Percentiles rank a stretch among this genome's conserved stretches.
phyloP scores from a whole-genome alignment of 1,284 basidiomycete species.

The Microbotryum silenes-acaulis region DNA sequence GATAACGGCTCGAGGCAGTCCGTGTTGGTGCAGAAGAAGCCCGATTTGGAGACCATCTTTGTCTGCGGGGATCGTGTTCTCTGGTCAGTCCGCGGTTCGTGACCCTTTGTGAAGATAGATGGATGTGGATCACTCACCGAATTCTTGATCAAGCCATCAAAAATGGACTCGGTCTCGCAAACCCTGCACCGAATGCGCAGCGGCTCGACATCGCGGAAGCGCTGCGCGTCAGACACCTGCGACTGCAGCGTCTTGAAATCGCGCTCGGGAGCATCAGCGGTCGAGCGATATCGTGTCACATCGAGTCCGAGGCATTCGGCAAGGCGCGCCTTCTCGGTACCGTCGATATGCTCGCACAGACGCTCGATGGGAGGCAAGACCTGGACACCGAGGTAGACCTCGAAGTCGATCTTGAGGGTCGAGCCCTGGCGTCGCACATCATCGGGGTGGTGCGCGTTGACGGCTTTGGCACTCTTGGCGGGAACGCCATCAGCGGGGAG shows the following conservation, averaged over 20 bases:
- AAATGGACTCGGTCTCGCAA: constrained; percentile 58
- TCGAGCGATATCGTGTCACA: constrained; percentile 59
- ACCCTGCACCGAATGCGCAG: constrained; percentile 65
- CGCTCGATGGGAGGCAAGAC: constrained; percentile 91
- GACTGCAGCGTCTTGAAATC: constrained; percentile 79
- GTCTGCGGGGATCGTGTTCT: constrained; percentile 27
- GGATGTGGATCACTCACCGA: constrained; percentile 52
- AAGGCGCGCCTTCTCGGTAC: constrained; percentile 80
- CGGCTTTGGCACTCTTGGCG: constrained; percentile 73
- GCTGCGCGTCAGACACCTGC: constrained; percentile 76
- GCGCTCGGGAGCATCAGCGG: constrained; percentile 54
- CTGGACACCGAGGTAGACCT: constrained; percentile 85
- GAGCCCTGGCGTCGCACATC: constrained; percentile 67
- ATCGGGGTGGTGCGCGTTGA: constrained; percentile 87
- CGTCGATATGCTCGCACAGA: constrained; percentile 91
- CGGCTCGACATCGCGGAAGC: constrained; percentile 66
- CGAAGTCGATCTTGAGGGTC: constrained; percentile 71
- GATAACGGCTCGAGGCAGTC: constrained; percentile 54
- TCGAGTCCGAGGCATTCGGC: constrained; percentile 95
- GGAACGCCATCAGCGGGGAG: constrained; percentile 63
- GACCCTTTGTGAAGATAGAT: constrained; percentile 37
- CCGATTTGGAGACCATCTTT: constrained; percentile 40
- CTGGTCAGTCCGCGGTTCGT: background rate
- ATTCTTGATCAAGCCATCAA: constrained; percentile 59
- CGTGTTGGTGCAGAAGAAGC: constrained; percentile 48